Conservation (phyloP, 768 basidiomycete species). For the Boletus pseudo-olivaceus region DNA sequence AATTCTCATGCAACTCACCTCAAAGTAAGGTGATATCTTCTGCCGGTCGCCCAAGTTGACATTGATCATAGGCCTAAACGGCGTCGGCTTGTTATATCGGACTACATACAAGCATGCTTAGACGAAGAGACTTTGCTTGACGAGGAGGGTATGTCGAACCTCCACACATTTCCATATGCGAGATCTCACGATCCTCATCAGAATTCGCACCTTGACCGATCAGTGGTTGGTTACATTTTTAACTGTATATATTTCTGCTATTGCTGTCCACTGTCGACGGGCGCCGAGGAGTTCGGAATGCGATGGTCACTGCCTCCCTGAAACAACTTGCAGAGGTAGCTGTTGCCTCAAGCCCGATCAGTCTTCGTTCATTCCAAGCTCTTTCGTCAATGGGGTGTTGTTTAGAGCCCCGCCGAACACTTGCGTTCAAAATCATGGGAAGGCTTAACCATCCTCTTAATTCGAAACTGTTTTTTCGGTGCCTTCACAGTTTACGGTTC, state of each 20-base stretch:
- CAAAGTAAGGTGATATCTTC: conserved; percentile 48
- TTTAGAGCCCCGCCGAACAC: not conserved
- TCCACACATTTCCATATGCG: not conserved
- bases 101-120: conserved; percentile 73
- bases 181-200: conserved; percentile 7
- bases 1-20: conserved; percentile 67
- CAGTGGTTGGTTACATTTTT: not conserved
- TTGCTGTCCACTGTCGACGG: not conserved
- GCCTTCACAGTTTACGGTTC: not conserved
- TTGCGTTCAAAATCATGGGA: not conserved
- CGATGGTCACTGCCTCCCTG: not conserved
- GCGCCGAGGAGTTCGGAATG: not conserved
- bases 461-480: not conserved
- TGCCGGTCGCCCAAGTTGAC: conserved; percentile 7
- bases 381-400: not conserved
- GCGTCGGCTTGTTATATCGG: conserved; percentile 71
- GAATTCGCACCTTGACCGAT: conserved; percentile 26
- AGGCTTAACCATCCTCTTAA: not conserved
- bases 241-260: not conserved
- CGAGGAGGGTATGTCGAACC: conserved; percentile 58
- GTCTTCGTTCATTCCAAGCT: not conserved
- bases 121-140: conserved; percentile 83
- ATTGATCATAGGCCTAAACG: conserved; percentile 62
- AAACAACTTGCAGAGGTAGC: not conserved
- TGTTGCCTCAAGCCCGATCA: not conserved